Base-by-base conservation (phyloP, 148 eudicot genomes). In the Amaranthus cruentus region DNA sequence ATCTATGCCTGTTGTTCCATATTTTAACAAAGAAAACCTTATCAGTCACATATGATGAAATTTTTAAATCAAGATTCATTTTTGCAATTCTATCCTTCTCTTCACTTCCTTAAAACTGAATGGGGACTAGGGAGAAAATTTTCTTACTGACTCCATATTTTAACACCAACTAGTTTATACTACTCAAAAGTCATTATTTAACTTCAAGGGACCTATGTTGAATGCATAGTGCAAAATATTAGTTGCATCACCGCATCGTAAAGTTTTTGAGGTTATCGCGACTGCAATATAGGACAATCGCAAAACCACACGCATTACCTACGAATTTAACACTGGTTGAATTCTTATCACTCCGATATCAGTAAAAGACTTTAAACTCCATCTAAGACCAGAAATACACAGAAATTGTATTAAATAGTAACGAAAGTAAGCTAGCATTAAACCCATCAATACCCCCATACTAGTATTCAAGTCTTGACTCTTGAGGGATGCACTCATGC, bases 1-100 rank as follows among this genome's bases (percentile, higher is more conserved):
- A 95, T 67, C 99, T 83, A 88, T 95, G 99, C 88, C 99, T 95
- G 77, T 52, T 69, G 68, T 50, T 49, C 18, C 63, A 18, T 18
- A 55, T 49, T 47, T 21, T 50, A 14, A 38, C 42, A 46, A 28
- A 67, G 13, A 42, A 38, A 38, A 75, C 47, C 4, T 55, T 28
- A 74, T 69, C 43, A 61, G n/a, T 54, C 42, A 61, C 28, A 18
- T 46, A 73, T 14, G 48, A 71, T n/a, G 7, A 65, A 47, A 13
- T 55, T 65, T 57, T 15, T 9, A 21, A 13, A 53, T 67, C 48
- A 57, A 57, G 55, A 48, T 58, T 58, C 67, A 58, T 55, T 50
- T 65, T 46, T 66, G 11, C 46, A 12, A 65, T 61, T 28, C 64
- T 6, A 14, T 56, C 55, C 56, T 71, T 4, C 5, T 48, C 53